A percentile compares a stretch with the other conserved stretches of the same genome.
Conservation (phyloP, 805 yeast genomes). For the Wickerhamomyces canadensis region DNA sequence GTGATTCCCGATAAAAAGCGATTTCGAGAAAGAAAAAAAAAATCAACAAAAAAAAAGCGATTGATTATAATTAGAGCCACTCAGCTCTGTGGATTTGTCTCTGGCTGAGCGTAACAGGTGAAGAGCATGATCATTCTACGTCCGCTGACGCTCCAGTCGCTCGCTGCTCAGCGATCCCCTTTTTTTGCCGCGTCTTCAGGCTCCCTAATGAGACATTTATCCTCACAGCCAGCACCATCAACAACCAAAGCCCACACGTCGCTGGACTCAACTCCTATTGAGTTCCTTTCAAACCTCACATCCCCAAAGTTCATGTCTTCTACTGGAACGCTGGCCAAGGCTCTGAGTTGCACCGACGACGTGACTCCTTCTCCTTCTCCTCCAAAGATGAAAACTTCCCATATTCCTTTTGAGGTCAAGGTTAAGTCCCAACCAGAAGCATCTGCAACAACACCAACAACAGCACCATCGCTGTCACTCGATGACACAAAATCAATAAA, state of each 20-base stretch:
- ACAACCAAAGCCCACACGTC: slow-evolving; percentile 1
- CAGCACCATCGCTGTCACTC: too few relatives aligned
- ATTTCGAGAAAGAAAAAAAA: background rate
- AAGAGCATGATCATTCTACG: background rate
- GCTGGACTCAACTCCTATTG: slow-evolving; percentile 31
- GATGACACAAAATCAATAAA: slow-evolving; percentile 25
- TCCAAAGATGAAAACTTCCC: slow-evolving; percentile 15
- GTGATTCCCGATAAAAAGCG: background rate
- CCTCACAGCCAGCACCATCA: background rate
- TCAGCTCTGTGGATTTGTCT: too few relatives aligned
- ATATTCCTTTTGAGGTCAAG: slow-evolving; percentile 55
- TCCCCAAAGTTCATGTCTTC: slow-evolving; percentile 7
- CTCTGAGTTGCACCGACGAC: slow-evolving; percentile 31
- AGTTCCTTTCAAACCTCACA: slow-evolving; percentile 31
- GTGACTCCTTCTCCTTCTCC: slow-evolving; percentile 7
- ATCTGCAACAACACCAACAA: slow-evolving; percentile 14
- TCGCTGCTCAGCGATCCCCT: background rate
- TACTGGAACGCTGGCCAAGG: slow-evolving; percentile 18
- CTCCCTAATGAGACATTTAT: background rate
- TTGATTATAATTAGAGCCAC: too few relatives aligned
- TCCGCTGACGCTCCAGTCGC: background rate
- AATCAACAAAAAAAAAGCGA: slow-evolving; percentile 1
- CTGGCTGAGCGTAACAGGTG: background rate
- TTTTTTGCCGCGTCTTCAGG: background rate
- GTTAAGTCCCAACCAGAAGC: slow-evolving; percentile 30